These are phyloP conservation scores for Recurvomyces mirabilis DNA, from an alignment of 495 filamentous ascomycete species.

Conservation along the genomic window DNA sequence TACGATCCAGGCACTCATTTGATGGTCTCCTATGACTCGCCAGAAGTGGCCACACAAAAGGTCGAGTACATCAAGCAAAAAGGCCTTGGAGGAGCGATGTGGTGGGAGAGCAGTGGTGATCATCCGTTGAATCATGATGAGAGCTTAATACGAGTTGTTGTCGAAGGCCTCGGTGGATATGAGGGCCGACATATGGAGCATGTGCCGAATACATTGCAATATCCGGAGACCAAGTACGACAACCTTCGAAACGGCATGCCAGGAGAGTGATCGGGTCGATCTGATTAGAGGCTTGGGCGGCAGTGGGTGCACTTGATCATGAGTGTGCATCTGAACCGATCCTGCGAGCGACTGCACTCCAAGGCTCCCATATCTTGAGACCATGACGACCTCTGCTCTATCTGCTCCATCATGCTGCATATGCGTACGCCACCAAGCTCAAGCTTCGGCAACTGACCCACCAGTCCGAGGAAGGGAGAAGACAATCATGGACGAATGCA, in stretches of 20 bases:
- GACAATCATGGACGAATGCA: no score
- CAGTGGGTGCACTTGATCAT: no score
- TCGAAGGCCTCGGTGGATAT: conserved; percentile 18
- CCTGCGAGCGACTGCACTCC: no score
- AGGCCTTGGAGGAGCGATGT: conserved; percentile 72
- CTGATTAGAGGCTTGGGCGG: no score
- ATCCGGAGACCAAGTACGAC: conserved; percentile 24
- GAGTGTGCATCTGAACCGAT: no score
- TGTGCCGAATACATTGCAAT: conserved; percentile 17
- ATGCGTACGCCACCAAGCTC: no score
- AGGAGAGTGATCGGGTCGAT: conserved; percentile 13
- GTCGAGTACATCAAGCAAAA: conserved; percentile 49
- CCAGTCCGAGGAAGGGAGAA: no score
- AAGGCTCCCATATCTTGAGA: no score
- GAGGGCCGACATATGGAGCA: conserved; percentile 20
- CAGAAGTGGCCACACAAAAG: conserved; percentile 49
- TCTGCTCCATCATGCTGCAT: no score
- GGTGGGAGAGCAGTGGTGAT: conserved; percentile 81
- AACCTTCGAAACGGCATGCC: conserved; percentile 22
- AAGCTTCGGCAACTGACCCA: no score
- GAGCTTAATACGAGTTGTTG: conserved; percentile 19
- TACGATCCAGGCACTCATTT: conserved; percentile 47
- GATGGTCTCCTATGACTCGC: conserved; percentile 70
- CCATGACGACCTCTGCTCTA: no score
- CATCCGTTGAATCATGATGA: conserved; percentile 22